Evolutionary conservation across 208 protist genomes (phyloP).

Genomic region (Acanthamoeba sp.): DNA sequence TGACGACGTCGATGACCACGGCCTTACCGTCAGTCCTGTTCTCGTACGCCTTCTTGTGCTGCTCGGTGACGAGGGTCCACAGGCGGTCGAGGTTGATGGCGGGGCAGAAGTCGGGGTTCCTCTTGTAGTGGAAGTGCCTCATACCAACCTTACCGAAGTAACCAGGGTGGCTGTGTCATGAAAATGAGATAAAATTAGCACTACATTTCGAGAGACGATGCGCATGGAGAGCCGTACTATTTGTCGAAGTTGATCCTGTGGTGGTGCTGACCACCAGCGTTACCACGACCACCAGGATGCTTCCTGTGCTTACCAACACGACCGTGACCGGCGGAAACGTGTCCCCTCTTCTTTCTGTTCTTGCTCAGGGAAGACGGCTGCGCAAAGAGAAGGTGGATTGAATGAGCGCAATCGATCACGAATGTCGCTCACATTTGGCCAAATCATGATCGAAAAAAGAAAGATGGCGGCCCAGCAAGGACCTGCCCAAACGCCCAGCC

Average conservation of each 20-base stretch:
- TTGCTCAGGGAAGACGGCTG: constrained; percentile 84
- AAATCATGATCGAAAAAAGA: background rate
- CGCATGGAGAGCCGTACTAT: constrained; percentile 91
- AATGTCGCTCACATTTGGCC: background rate
- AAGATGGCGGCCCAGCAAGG: background rate
- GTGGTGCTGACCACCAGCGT: constrained; percentile 99
- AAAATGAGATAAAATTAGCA: background rate
- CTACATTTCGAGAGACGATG: background rate
- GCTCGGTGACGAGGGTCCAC: constrained; percentile 97
- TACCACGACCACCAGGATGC: constrained; percentile 99
- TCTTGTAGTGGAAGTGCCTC: constrained; percentile 97
- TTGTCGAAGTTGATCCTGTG: constrained; percentile 99
- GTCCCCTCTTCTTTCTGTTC: constrained; percentile 86
- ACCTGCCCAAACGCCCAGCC: background rate
- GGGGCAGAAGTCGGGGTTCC: constrained; percentile 95
- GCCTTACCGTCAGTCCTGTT: constrained; percentile 91
- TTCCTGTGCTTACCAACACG: constrained; percentile 98
- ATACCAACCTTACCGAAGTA: constrained; percentile 99
- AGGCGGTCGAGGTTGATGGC: constrained; percentile 99
- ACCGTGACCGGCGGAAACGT: constrained; percentile 86
- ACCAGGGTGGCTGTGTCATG: constrained; percentile 96
- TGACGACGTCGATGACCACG: constrained; percentile 98
- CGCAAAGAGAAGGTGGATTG: background rate
- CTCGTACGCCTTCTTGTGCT: constrained; percentile 90
- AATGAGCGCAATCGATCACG: background rate